These are phyloP conservation scores for Cucumis cinereus DNA, from an alignment of 306 rosid genomes.

Conservation along the genomic window DNA sequence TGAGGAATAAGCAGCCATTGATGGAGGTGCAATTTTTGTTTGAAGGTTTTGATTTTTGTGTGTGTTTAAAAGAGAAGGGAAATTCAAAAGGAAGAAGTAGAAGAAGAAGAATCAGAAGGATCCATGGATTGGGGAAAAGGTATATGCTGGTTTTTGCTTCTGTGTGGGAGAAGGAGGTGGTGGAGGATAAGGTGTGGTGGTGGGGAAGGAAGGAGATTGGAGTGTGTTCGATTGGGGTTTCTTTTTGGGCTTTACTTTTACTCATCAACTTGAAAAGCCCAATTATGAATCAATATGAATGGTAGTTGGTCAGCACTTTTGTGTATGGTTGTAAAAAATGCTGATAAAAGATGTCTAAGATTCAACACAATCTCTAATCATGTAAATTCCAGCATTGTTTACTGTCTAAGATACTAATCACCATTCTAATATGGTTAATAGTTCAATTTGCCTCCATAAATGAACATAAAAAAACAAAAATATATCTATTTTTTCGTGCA, in stretches of 20 bases:
- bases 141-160: slow-evolving; percentile 22
- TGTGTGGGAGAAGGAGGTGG: slow-evolving; percentile 22
- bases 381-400: no score
- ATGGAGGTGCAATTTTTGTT: slow-evolving; percentile 3
- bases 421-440: no score
- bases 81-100: slow-evolving; percentile 40
- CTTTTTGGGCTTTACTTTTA: neutral
- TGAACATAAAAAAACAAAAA: no score
- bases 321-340: neutral
- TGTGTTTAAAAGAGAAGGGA: neutral
- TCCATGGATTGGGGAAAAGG: slow-evolving; percentile 27
- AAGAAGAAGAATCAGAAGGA: slow-evolving; percentile 38
- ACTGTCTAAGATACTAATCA: no score
- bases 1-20: slow-evolving; percentile 35
- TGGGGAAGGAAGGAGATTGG: slow-evolving; percentile 4
- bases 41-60: neutral
- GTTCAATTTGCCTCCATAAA: no score
- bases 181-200: slow-evolving; percentile 62
- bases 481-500: no score
- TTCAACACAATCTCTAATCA: neutral
- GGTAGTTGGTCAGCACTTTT: neutral
- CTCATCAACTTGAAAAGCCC: neutral
- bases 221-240: slow-evolving; percentile 15
- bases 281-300: neutral
- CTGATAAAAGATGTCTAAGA: neutral